phyloP scores from a whole-genome alignment of 2,329 filamentous ascomycete genomes.

The Microdochium paspali region DNA sequence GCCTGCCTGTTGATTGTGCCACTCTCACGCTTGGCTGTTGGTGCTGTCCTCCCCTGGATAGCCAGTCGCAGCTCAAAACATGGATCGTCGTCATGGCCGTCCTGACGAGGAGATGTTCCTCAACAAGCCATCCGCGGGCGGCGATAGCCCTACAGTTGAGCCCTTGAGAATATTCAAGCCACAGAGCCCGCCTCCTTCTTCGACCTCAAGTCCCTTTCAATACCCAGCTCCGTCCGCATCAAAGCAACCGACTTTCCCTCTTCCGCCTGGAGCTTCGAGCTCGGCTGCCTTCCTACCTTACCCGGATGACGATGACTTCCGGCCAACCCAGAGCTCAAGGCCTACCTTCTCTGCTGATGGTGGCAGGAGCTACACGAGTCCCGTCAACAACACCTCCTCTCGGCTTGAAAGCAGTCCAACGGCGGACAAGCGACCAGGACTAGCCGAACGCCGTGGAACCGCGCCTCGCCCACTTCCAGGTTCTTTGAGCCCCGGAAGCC shows the following conservation, averaged over 20 bases:
- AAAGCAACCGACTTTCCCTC: constrained; percentile 48
- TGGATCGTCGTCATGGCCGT: constrained; percentile 49
- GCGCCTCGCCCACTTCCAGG: constrained; percentile 67
- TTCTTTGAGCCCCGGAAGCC: constrained; percentile 60
- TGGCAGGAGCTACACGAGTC: constrained; percentile 22
- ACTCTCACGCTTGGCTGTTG: not conserved
- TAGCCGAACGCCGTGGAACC: constrained; percentile 77
- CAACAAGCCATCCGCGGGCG: constrained; percentile 42
- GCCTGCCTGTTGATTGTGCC: constrained; percentile 11
- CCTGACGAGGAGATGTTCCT: constrained; percentile 81
- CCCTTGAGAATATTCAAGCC: constrained; percentile 81
- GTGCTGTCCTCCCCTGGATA: not conserved
- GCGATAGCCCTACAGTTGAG: constrained; percentile 70
- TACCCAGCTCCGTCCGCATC: constrained; percentile 38
- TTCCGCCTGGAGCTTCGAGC: constrained; percentile 61
- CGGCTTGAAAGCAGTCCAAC: constrained; percentile 45
- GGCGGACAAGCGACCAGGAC: constrained; percentile 49
- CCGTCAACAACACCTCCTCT: constrained; percentile 37
- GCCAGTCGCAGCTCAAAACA: constrained; percentile 21
- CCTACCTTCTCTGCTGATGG: constrained; percentile 34
- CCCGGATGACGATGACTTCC: constrained; percentile 57
- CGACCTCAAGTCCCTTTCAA: constrained; percentile 32
- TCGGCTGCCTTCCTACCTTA: constrained; percentile 62
- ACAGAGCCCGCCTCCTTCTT: constrained; percentile 41
- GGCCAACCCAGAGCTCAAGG: constrained; percentile 21